Evolutionary conservation across 2,329 filamentous ascomycete species (phyloP).

Genomic region (Verticillium nubilum): DNA sequence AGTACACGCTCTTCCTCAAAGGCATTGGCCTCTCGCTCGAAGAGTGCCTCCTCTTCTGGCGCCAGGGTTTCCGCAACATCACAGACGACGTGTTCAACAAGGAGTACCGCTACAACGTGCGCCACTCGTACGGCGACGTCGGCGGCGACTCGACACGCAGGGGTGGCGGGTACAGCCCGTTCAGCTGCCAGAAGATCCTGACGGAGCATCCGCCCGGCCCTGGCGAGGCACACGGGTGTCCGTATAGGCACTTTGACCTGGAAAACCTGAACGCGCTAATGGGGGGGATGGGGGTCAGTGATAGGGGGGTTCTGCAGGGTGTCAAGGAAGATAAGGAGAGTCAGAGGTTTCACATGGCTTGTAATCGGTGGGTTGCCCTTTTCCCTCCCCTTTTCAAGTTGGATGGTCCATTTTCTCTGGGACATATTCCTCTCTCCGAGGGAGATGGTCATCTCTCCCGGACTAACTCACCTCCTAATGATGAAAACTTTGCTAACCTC

Average conservation of each 20-base stretch:
- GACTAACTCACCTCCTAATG: background rate
- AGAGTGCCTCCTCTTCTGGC: constrained; percentile 90
- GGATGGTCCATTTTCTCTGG: background rate
- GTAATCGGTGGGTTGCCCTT: constrained; percentile 62
- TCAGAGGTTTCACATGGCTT: constrained; percentile 89
- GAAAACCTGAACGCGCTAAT: constrained; percentile 79
- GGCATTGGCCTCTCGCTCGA: constrained; percentile 90
- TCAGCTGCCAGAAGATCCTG: constrained; percentile 91
- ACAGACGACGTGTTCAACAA: constrained; percentile 96
- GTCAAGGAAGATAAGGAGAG: constrained; percentile 87
- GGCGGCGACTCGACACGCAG: constrained; percentile 86
- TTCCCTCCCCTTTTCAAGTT: background rate
- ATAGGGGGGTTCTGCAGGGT: constrained; percentile 69
- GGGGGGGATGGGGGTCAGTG: constrained; percentile 72
- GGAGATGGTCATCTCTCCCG: too few species aligned
- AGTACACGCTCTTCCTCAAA: constrained; percentile 96
- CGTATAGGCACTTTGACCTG: constrained; percentile 84
- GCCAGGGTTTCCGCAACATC: constrained; percentile 75
- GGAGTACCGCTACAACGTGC: constrained; percentile 94
- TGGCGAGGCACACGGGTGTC: constrained; percentile 91
- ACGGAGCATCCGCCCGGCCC: constrained; percentile 82
- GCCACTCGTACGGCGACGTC: constrained; percentile 92
- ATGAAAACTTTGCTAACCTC: constrained; percentile 1
- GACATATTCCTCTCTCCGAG: too few species aligned
- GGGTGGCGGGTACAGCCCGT: constrained; percentile 82